Evolutionary conservation across 495 filamentous ascomycete genomes (phyloP), one percentile per base, ranked within the genome.

Genomic region (Aspergillus biplanus): DNA sequence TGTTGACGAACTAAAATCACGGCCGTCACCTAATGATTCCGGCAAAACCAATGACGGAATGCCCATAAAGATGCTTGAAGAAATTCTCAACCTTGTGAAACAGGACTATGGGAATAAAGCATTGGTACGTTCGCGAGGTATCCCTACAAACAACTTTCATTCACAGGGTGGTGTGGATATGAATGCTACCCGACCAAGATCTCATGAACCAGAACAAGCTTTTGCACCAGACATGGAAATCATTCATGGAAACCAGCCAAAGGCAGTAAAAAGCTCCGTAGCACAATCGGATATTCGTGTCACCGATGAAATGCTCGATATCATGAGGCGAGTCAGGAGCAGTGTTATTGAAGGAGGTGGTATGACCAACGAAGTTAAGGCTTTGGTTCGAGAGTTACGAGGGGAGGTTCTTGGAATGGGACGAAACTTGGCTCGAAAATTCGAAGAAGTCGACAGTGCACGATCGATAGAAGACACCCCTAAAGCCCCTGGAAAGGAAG

Each of bases 381-480:
- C 90, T 3, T 78, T 96, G 15, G 89, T 97, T 12, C 87, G 92
- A 46, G 93, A 97, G 66, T 81, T 99, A 42, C 88, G 93, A 16
- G 91, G 93, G 12, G 93, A 98, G 69, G 93, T 98, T 7, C 84
- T 97, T 2, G 92, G 91, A 5, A 97, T 97, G 94, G 92, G 92
- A 6, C 82, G 92, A 59, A 89, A 97, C 65, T 83, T 97, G 33
- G 92, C 89, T 33, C 86, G 90, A n/a, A 88, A 90, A 69, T 80
- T 97, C 3, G 92, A 97, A 58, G 84, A 91, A 48, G 80, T 83
- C 2, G 83, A 86, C 33, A 70, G 73, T 35, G 72, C 74, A 33
- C 74, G 74, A 32, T 71, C 73, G 11, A 79, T 80, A 18, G 74
- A 78, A 12, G 71, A 73, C 32, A 78, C 82, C 52, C 77, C 83